Base-by-base conservation (phyloP, 2,329 filamentous ascomycete species). In the Fusarium guadeloupense region DNA sequence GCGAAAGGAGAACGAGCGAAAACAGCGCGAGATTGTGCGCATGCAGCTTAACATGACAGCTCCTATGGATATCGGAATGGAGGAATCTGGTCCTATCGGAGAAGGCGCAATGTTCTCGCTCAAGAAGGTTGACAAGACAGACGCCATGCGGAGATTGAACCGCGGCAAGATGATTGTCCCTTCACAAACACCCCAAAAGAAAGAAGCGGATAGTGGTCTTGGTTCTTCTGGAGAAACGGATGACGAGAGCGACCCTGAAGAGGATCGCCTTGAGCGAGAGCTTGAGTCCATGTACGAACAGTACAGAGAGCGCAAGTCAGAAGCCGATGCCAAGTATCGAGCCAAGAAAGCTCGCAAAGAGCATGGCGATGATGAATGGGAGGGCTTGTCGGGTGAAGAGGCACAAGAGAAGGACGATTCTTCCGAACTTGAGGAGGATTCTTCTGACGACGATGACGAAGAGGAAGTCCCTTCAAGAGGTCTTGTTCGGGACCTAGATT, bases 31-130 rank as follows among this genome's bases (percentile, higher is more conserved):
- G 64, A 92, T 98, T 57, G 83, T 96, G n/a, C 88, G 95, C 28
- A 90, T 99, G 89, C 95, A 99, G 76, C 87, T 99, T 80, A 89
- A 97, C 78, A 99, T 99, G 95, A 89, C 89, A 3, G 91, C 93
- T 1, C 95, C 95, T 8, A 95, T 92, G 82, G 95, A 99, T 64
- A 97, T 99, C 62, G 95, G 95, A 70, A 85, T 96, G 78, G 95
- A 97, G 72, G 92, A 95, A 76, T 79, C 85, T 20, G 92, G 92
- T 0, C 90, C 91, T 0, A 81, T 85, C 43, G 93, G 92, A 20
- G 88, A 92, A 35, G 91, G 92, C 39, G 82, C 91, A 23, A 95
- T 97, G 81, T 99, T 99, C 74, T 87, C 87, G 4, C 83, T 98
- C 40, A 96, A 93, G 75, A 80, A 87, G 9, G 84, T 96, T 38